Conservation (phyloP, 78 protist species). For the Monocercomonoides exilis region DNA sequence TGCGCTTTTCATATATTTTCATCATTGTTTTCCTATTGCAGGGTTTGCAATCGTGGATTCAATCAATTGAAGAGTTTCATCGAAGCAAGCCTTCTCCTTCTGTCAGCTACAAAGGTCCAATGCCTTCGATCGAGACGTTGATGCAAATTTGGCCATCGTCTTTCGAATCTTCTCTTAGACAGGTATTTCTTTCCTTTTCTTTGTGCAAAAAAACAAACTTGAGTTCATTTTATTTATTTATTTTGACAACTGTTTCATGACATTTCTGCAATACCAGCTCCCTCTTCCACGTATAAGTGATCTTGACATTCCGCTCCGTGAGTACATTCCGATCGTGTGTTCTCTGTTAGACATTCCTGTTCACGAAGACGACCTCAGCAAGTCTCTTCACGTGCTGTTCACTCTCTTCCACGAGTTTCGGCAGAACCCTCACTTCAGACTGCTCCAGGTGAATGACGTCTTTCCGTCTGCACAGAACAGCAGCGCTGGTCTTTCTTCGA, state of each 20-base stretch:
- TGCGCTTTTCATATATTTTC: no score
- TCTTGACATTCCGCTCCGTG: neutral
- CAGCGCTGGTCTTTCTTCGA: no score
- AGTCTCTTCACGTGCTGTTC: slow-evolving; percentile 12
- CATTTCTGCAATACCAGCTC: neutral
- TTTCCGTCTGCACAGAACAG: no score
- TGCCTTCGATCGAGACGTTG: neutral
- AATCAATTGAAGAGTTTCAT: neutral
- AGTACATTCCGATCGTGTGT: neutral
- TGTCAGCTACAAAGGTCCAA: neutral
- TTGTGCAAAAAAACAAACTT: no score
- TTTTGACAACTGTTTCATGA: neutral
- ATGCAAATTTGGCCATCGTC: neutral
- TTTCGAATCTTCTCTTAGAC: neutral
- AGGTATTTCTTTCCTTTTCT: no score
- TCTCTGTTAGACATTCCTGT: neutral
- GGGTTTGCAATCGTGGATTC: neutral
- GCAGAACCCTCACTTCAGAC: slow-evolving; percentile 5
- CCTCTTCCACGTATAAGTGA: neutral
- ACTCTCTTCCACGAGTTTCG: neutral
- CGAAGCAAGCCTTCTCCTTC: neutral
- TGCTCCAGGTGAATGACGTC: no score
- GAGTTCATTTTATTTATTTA: neutral
- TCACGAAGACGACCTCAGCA: neutral
- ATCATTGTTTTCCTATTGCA: no score